Evolutionary conservation across 2,329 filamentous ascomycete genomes (phyloP).

Genomic region (Anthostomella pinea): DNA sequence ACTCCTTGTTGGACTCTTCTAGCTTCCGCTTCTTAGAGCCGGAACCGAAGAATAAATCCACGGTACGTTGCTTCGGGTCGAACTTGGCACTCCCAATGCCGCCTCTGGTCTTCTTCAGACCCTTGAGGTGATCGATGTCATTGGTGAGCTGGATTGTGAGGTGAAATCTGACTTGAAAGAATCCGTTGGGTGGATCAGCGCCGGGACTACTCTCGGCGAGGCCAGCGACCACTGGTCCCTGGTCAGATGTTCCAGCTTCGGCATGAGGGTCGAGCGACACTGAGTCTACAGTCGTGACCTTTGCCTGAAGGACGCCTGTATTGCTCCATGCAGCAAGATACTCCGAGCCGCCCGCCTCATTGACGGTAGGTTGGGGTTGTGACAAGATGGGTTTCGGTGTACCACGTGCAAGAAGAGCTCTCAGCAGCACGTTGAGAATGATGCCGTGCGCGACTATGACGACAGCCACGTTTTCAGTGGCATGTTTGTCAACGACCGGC

Average conservation of each 20-base stretch:
- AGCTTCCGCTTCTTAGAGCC: slow-evolving; percentile 48
- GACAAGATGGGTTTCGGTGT: slow-evolving; percentile 16
- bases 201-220: no score
- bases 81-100: slow-evolving; percentile 77
- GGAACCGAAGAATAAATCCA: slow-evolving; percentile 69
- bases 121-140: slow-evolving; percentile 65
- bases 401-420: slow-evolving; percentile 57
- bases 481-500: slow-evolving; percentile 46
- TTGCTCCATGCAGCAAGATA: slow-evolving; percentile 48
- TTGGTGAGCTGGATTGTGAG: slow-evolving; percentile 61
- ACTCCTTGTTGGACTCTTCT: slow-evolving; percentile 24
- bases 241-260: neutral
- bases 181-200: no score
- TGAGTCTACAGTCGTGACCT: no score
- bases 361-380: slow-evolving; percentile 13
- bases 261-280: slow-evolving; percentile 2
- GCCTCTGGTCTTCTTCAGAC: slow-evolving; percentile 74
- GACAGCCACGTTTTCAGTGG: slow-evolving; percentile 40
- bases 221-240: neutral
- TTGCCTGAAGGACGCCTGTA: slow-evolving; percentile 37
- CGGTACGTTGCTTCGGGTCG: slow-evolving; percentile 71
- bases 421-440: slow-evolving; percentile 68
- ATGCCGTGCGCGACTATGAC: slow-evolving; percentile 82
- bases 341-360: slow-evolving; percentile 12
- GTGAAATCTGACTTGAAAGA: slow-evolving; percentile 23